These are phyloP conservation scores for Ophiostoma novo-ulmi DNA, from an alignment of 2,329 filamentous ascomycete species.

Conservation along the genomic window DNA sequence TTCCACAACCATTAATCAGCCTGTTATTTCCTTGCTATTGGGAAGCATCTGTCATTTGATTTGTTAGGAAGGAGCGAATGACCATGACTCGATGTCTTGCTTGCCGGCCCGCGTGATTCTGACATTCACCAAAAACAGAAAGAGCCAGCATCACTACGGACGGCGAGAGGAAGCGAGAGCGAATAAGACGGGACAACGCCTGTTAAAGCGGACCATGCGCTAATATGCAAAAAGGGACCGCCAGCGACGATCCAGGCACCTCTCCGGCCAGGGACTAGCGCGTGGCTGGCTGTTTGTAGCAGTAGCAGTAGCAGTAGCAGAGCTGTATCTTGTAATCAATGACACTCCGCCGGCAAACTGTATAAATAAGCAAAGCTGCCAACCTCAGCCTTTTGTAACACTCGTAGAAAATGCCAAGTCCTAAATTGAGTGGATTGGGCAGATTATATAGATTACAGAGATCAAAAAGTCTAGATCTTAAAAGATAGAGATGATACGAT, in stretches of 20 bases:
- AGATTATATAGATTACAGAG: neutral
- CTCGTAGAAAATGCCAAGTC: neutral
- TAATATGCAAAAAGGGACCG: neutral
- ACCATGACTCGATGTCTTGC: neutral
- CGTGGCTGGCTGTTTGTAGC: neutral
- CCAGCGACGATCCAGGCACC: neutral
- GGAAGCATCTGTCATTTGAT: neutral
- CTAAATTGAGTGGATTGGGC: neutral
- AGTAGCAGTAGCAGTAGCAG: too few relatives aligned
- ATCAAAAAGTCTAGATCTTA: neutral
- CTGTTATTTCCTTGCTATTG: neutral
- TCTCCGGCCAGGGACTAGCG: conserved; percentile 12
- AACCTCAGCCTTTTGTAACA: neutral
- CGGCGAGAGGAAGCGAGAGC: neutral
- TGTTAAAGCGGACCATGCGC: neutral
- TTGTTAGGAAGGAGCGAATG: neutral
- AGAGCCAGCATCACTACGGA: neutral
- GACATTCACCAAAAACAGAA: neutral
- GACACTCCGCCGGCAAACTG: neutral
- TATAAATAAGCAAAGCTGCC: too few relatives aligned
- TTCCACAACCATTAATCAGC: neutral
- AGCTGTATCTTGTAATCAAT: neutral
- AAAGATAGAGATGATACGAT: neutral
- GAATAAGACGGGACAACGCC: neutral
- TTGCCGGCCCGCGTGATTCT: neutral